These are phyloP conservation scores for Neurospora hispaniola DNA, from an alignment of 495 filamentous ascomycete species.

Conservation along the genomic window DNA sequence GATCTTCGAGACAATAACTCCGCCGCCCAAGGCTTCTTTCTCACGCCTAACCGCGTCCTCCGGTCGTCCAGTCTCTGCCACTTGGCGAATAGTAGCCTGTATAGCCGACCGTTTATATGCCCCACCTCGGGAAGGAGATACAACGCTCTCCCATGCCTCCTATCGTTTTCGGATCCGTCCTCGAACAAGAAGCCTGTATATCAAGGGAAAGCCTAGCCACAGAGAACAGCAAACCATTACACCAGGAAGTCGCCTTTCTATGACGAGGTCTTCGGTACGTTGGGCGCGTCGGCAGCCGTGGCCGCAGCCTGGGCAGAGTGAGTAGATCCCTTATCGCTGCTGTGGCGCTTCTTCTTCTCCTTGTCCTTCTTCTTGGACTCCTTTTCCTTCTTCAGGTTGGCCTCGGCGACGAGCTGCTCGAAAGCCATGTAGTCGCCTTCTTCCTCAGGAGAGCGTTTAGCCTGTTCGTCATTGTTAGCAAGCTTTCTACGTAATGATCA, in stretches of 20 bases:
- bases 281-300: conserved; percentile 34
- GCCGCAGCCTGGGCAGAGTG: conserved; percentile 17
- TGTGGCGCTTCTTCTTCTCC: conserved; percentile 35
- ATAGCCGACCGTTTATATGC: neutral
- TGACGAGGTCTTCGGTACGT: conserved; percentile 26
- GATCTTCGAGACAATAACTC: neutral
- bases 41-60: neutral
- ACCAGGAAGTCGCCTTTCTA: neutral
- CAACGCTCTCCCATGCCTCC: neutral
- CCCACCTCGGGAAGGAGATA: neutral
- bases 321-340: conserved; percentile 5
- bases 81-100: neutral
- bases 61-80: neutral
- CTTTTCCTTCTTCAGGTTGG: conserved; percentile 85
- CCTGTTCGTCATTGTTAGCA: conserved; percentile 41
- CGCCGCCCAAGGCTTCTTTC: neutral
- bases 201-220: neutral
- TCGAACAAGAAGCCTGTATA: neutral
- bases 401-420: conserved; percentile 94
- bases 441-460: conserved; percentile 83
- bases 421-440: conserved; percentile 99
- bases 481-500: neutral
- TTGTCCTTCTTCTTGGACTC: conserved; percentile 64
- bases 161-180: neutral
- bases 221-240: neutral